A percentile compares a stretch with the other conserved stretches of the same genome.
Evolutionary conservation across 495 filamentous ascomycete genomes (phyloP).

Genomic region (Aspergillus mulundensis): DNA sequence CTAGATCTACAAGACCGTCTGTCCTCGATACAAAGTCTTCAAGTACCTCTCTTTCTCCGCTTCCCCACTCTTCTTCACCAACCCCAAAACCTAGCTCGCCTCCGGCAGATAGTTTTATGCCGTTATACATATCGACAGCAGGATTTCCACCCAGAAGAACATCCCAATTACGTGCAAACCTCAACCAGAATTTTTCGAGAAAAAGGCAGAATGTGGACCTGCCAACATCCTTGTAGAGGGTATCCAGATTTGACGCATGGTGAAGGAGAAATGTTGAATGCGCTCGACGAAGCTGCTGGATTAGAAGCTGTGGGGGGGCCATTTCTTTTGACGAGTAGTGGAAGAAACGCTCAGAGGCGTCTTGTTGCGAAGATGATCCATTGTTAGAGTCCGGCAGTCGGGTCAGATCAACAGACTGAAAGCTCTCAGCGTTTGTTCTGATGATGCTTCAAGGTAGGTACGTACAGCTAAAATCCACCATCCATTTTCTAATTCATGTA

Average conservation of each 20-base stretch:
- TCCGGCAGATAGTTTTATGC: slow-evolving; percentile 84
- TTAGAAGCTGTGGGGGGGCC: slow-evolving; percentile 70
- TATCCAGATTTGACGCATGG: slow-evolving; percentile 65
- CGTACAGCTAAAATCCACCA: slow-evolving; percentile 94
- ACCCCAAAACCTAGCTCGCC: slow-evolving; percentile 92
- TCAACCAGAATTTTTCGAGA: slow-evolving; percentile 78
- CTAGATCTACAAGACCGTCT: slow-evolving; percentile 72
- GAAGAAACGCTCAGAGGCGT: slow-evolving; percentile 24
- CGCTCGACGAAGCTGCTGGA: slow-evolving; percentile 76
- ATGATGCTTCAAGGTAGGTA: slow-evolving; percentile 8
- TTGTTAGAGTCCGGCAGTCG: slow-evolving; percentile 38
- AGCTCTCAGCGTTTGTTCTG: slow-evolving; percentile 16
- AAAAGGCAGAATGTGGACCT: slow-evolving; percentile 56
- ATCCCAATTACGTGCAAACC: slow-evolving; percentile 79
- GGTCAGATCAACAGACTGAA: slow-evolving; percentile 71
- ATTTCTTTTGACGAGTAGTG: slow-evolving; percentile 90
- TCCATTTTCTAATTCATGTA: slow-evolving; percentile 77
- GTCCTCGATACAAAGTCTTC: slow-evolving; percentile 67
- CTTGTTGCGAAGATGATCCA: slow-evolving; percentile 18
- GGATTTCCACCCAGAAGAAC: slow-evolving; percentile 88
- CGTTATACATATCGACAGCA: slow-evolving; percentile 69
- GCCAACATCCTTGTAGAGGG: slow-evolving; percentile 60
- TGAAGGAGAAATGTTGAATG: slow-evolving; percentile 84
- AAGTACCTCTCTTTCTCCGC: slow-evolving; percentile 84
- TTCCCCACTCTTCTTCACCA: slow-evolving; percentile 89